A percentile compares a stretch with the other conserved stretches of the same genome.
phyloP scores from a whole-genome alignment of 176 grass and related monocot species.

The Typha latifolia region DNA sequence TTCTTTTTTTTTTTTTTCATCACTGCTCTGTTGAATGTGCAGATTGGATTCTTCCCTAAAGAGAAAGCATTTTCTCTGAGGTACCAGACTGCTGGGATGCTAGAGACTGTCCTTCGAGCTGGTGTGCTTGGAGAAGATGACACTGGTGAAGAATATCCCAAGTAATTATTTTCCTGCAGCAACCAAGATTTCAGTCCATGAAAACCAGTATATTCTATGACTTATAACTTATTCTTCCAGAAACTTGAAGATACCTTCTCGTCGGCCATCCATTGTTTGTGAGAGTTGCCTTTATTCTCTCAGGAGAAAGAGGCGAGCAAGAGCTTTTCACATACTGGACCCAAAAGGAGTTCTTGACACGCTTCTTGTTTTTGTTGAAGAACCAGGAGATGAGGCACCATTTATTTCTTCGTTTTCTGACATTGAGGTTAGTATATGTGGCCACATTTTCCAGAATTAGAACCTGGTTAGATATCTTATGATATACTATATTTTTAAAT shows the following conservation, averaged over 20 bases:
- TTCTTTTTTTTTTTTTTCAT: conserved; percentile 6
- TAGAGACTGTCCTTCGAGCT: conserved; percentile 76
- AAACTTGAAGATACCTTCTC: conserved; percentile 91
- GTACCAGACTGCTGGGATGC: conserved; percentile 90
- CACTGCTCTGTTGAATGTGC: conserved; percentile 34
- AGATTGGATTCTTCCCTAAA: conserved; percentile 84
- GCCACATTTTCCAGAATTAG: neutral
- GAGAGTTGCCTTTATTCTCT: conserved; percentile 93
- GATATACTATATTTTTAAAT: conserved; percentile 2
- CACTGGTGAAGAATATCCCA: conserved; percentile 70
- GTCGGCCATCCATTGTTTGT: conserved; percentile 72
- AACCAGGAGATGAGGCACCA: conserved; percentile 29
- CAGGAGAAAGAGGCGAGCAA: conserved; percentile 57
- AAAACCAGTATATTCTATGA: too few relatives aligned
- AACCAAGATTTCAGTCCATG: neutral
- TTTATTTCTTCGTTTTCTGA: conserved; percentile 19
- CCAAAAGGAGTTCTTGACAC: conserved; percentile 80
- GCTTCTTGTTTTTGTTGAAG: conserved; percentile 81
- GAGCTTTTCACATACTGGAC: conserved; percentile 90
- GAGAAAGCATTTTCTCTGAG: conserved; percentile 75
- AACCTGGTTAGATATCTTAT: conserved; percentile 10
- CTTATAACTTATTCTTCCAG: conserved; percentile 28
- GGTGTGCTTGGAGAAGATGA: conserved; percentile 90
- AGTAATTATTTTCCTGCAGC: conserved; percentile 24
- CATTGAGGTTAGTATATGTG: conserved; percentile 22